These are phyloP conservation scores for Ogataea ganodermae DNA, from an alignment of 805 yeast species.

Conservation along the genomic window DNA sequence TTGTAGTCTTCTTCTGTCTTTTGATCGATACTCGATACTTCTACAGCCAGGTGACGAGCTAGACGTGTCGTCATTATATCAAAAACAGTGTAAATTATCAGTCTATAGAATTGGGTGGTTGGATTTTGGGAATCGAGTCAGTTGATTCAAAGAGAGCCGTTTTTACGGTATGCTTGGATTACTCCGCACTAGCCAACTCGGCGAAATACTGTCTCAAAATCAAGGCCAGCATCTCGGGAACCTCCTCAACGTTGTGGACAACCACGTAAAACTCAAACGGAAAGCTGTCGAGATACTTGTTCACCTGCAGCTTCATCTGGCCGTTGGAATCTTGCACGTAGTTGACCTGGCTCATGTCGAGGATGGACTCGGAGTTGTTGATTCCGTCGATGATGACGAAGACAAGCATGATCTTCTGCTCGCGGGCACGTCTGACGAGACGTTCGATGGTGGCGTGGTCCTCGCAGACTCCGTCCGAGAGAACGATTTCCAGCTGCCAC, in stretches of 20 bases:
- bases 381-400: constrained; percentile 93
- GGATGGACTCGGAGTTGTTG: constrained; percentile 76
- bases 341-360: constrained; percentile 92
- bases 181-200: constrained; percentile 49
- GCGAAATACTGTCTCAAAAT: constrained; percentile 91
- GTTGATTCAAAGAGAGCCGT: too few species aligned
- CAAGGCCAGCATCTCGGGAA: constrained; percentile 87
- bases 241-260: constrained; percentile 82
- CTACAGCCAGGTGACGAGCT: too few species aligned
- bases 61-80: too few species aligned
- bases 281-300: constrained; percentile 85
- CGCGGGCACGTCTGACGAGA: constrained; percentile 88
- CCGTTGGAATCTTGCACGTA: constrained; percentile 75
- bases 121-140: background rate
- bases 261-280: constrained; percentile 97
- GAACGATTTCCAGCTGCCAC: constrained; percentile 91
- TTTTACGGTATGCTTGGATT: too few species aligned
- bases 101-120: background rate
- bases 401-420: constrained; percentile 89
- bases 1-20: too few species aligned
- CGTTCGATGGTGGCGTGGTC: constrained; percentile 83
- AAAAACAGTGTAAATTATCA: background rate
- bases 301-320: constrained; percentile 69
- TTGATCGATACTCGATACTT: too few species aligned
- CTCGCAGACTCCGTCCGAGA: constrained; percentile 97